Conservation (phyloP, 257 asterid genomes). For the Scutellaria minor region DNA sequence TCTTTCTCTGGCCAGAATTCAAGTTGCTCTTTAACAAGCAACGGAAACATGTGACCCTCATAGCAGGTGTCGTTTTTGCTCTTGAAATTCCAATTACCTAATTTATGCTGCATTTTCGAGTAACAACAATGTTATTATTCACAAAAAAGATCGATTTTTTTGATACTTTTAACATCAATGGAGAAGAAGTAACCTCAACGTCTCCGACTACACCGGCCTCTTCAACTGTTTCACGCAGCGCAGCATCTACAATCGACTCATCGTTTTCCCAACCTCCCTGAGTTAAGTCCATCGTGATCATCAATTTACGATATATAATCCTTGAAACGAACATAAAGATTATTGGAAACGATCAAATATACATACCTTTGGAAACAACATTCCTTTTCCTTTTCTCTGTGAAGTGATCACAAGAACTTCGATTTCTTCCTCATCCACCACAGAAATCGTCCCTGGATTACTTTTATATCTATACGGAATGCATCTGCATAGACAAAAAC, state of each 20-base stretch:
- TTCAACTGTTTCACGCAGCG: conserved; percentile 83
- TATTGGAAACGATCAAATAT: background rate
- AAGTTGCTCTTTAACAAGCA: conserved; percentile 73
- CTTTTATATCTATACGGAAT: conserved; percentile 76
- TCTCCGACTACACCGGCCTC: conserved; percentile 96
- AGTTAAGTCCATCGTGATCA: conserved; percentile 17
- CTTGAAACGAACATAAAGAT: background rate
- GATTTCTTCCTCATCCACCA: conserved; percentile 63
- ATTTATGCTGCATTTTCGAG: conserved; percentile 46
- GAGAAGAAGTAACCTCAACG: conserved; percentile 60
- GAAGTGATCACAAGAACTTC: conserved; percentile 86
- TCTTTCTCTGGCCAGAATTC: conserved; percentile 95
- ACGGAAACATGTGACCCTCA: conserved; percentile 79
- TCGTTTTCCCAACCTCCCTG: conserved; percentile 97
- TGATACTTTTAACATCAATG: background rate
- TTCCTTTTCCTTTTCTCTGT: conserved; percentile 82
- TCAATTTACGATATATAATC: background rate
- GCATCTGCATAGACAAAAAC: conserved; percentile 57
- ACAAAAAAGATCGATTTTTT: too few species aligned
- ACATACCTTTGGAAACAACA: conserved; percentile 86
- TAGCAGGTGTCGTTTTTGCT: conserved; percentile 56
- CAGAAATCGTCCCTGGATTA: conserved; percentile 24
- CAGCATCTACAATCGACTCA: conserved; percentile 74
- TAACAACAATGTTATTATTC: background rate
- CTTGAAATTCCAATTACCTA: conserved; percentile 78